Evolutionary conservation across 2,329 filamentous ascomycete species (phyloP).

Genomic region (Aureobasidium sp.): DNA sequence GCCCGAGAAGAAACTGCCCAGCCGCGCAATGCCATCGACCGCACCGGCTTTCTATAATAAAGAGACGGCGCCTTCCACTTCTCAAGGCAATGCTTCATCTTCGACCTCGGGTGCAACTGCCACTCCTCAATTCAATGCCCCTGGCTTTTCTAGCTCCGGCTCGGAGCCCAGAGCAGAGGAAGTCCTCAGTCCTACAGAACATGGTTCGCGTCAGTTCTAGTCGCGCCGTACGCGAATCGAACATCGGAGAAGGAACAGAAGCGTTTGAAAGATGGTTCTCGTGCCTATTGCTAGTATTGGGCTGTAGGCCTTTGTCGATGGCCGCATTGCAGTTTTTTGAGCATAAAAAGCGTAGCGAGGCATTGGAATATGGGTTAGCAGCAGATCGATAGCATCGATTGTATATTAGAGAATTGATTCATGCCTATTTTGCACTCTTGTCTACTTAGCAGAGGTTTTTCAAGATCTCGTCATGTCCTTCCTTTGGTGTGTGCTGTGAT

Average conservation of each 20-base stretch:
- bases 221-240: not conserved
- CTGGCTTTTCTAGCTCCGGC: not conserved
- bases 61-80: not conserved
- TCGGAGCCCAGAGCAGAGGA: not conserved
- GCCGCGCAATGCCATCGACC: slow-evolving; percentile 26
- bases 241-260: not conserved
- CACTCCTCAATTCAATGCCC: slow-evolving; percentile 1
- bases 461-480: not conserved
- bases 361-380: not conserved
- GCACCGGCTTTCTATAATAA: not conserved
- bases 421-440: not conserved
- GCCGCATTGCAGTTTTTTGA: not conserved
- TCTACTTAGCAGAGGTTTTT: not conserved
- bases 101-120: not conserved
- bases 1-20: slow-evolving; percentile 23
- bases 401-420: not conserved
- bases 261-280: not conserved
- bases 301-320: not conserved
- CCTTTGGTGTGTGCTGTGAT: not conserved
- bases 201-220: slow-evolving; percentile 16
- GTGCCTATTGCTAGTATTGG: not conserved
- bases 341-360: slow-evolving; percentile 6
- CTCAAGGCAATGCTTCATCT: not conserved
- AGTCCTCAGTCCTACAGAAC: slow-evolving; percentile 14
- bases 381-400: not conserved